These are phyloP conservation scores for Mycogone perniciosa DNA, from an alignment of 2,329 filamentous ascomycete genomes.

Conservation along the genomic window DNA sequence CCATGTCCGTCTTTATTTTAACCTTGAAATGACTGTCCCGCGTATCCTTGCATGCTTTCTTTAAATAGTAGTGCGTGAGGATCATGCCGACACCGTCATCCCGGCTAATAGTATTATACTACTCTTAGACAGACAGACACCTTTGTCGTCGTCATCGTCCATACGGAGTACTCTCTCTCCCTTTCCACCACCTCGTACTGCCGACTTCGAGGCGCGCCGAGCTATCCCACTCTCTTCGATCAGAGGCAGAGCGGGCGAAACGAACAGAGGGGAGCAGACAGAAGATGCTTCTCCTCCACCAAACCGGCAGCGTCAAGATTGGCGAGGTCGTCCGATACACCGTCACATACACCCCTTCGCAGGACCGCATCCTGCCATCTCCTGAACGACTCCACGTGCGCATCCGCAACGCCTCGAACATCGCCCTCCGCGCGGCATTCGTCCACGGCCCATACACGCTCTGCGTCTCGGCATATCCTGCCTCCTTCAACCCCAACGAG, in stretches of 20 bases:
- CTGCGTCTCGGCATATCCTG: slow-evolving; percentile 78
- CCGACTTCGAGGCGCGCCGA: neutral
- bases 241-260: neutral
- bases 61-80: neutral
- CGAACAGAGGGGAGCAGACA: neutral
- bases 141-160: too few relatives aligned
- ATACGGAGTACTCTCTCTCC: too few relatives aligned
- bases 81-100: too few relatives aligned
- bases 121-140: too few relatives aligned
- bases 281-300: slow-evolving; percentile 81
- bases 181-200: too few relatives aligned
- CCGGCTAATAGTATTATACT: too few relatives aligned
- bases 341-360: slow-evolving; percentile 82
- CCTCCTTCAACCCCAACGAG: slow-evolving; percentile 74
- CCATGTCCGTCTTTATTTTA: slow-evolving; percentile 3
- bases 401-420: slow-evolving; percentile 85
- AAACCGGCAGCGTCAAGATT: slow-evolving; percentile 85
- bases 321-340: slow-evolving; percentile 91
- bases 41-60: neutral
- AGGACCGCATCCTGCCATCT: slow-evolving; percentile 83
- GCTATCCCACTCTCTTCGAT: too few relatives aligned
- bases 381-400: slow-evolving; percentile 76
- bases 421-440: slow-evolving; percentile 88
- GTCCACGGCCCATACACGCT: slow-evolving; percentile 93
- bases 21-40: slow-evolving; percentile 5